These are phyloP conservation scores for Catunica adiposa DNA, from an alignment of 2,329 filamentous ascomycete species.

Conservation along the genomic window DNA sequence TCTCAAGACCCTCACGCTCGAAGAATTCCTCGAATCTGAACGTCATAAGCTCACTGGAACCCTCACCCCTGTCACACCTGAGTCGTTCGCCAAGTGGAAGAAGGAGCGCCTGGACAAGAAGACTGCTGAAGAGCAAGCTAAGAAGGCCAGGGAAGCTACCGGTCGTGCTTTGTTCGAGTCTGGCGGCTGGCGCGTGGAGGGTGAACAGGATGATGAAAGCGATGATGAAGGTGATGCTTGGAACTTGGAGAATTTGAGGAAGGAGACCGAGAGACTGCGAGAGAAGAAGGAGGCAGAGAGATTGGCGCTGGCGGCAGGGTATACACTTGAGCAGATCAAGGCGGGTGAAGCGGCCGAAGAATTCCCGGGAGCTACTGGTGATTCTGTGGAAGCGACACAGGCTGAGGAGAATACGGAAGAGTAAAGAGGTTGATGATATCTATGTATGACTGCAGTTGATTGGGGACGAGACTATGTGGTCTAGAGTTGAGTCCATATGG, in stretches of 20 bases:
- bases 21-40: conserved; percentile 94
- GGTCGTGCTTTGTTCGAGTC: conserved; percentile 92
- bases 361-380: conserved; percentile 13
- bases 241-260: conserved; percentile 68
- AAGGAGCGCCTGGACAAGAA: conserved; percentile 89
- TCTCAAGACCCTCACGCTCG: conserved; percentile 80
- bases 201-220: conserved; percentile 43
- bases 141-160: conserved; percentile 85
- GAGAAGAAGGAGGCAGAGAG: conserved; percentile 62
- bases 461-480: neutral
- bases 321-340: conserved; percentile 13
- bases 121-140: conserved; percentile 78
- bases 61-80: conserved; percentile 82
- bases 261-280: conserved; percentile 65
- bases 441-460: neutral
- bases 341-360: conserved; percentile 10
- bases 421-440: too few relatives aligned
- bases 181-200: conserved; percentile 68
- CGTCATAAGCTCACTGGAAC: conserved; percentile 85
- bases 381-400: neutral
- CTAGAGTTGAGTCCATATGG: neutral
- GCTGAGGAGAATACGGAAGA: neutral
- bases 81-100: conserved; percentile 95
- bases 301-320: conserved; percentile 14
- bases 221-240: conserved; percentile 46